Percentiles rank a stretch among this genome's conserved stretches.
Evolutionary conservation across 2,329 filamentous ascomycete genomes (phyloP).

Genomic region (Xylaria sp.): DNA sequence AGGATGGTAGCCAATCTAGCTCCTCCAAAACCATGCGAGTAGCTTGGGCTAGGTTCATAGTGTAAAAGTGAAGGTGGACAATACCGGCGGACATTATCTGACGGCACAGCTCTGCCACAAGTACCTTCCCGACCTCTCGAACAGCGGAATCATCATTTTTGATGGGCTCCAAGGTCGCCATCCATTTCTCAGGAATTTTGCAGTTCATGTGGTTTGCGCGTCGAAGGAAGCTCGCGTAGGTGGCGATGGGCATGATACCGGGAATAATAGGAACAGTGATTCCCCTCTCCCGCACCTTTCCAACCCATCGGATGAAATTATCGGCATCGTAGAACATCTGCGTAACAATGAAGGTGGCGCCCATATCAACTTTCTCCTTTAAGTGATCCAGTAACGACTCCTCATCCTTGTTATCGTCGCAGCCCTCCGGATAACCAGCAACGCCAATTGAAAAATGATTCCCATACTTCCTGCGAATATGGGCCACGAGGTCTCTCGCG

Average conservation of each 20-base stretch:
- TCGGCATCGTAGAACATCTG: constrained; percentile 99
- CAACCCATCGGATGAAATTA: constrained; percentile 91
- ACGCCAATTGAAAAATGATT: constrained; percentile 98
- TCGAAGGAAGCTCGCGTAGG: constrained; percentile 91
- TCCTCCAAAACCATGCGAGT: constrained; percentile 95
- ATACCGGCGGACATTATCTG: constrained; percentile 86
- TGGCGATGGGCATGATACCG: constrained; percentile 95
- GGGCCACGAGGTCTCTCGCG: constrained; percentile 83
- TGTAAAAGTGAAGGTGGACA: constrained; percentile 95
- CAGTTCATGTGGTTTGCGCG: constrained; percentile 92
- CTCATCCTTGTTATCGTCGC: constrained; percentile 90
- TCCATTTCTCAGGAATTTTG: constrained; percentile 83
- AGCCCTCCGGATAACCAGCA: constrained; percentile 95
- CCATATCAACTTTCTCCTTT: constrained; percentile 96
- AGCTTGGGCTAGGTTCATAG: constrained; percentile 97
- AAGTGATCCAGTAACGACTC: constrained; percentile 88
- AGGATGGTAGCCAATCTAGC: constrained; percentile 81
- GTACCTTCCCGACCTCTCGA: constrained; percentile 84
- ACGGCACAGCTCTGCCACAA: constrained; percentile 91
- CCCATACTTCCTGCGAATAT: constrained; percentile 82
- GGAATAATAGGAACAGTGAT: constrained; percentile 87
- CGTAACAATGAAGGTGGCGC: constrained; percentile 92
- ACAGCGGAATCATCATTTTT: constrained; percentile 98
- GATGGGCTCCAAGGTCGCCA: constrained; percentile 84
- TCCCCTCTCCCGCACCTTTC: constrained; percentile 84